Base-by-base conservation (phyloP, 805 yeast genomes). In the Kuraishia ogatae region DNA sequence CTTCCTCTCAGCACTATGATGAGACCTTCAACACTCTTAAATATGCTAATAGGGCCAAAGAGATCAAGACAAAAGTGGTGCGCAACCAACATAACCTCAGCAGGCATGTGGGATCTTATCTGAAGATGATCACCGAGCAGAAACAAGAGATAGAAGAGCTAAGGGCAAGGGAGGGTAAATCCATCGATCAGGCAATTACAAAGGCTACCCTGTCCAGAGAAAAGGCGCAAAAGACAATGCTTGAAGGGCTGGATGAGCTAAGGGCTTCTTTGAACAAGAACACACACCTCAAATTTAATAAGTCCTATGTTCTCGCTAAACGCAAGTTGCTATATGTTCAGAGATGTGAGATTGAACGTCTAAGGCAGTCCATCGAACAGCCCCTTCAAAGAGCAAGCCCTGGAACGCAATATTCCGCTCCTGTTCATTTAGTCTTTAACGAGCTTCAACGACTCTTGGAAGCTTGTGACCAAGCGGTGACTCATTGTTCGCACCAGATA, bases 41-140 rank as follows among this genome's bases (percentile, higher is more conserved):
- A 66, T 93, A 92, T 68, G 97, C 97, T 0, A 84, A 90, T 65
- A 74, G 97, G 48, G 97, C 97, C 17, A 91, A 91, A 65, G 91
- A 87, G 60, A 92, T 92, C 61, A 88, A 88, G 65, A 92, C 97
- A 0, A 89, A 88, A 61, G 73, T 88, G 2, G 76, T 80, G 2
- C 70, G 94, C 58, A 91, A 91, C 64, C 84, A 83, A 58, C 90
- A 83, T 53, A 85, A 83, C 56, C 75, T 91, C 58, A 89, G 85
- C 64, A 74, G 93, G 49, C 97, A 89, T 69, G 92, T 90, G 50
- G 90, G 94, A 0, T 84, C 92, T 2, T 91, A 90, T 64, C 71
- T 89, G 64, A 84, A 85, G 68, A 86, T 87, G 86, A 90, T 90
- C 43, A 82, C 91, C 2, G 91, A 87, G 62, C 96, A 88, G 64